These are phyloP conservation scores for Cryptosporidium canis DNA, from an alignment of 169 alveolate species.

Conservation along the genomic window DNA sequence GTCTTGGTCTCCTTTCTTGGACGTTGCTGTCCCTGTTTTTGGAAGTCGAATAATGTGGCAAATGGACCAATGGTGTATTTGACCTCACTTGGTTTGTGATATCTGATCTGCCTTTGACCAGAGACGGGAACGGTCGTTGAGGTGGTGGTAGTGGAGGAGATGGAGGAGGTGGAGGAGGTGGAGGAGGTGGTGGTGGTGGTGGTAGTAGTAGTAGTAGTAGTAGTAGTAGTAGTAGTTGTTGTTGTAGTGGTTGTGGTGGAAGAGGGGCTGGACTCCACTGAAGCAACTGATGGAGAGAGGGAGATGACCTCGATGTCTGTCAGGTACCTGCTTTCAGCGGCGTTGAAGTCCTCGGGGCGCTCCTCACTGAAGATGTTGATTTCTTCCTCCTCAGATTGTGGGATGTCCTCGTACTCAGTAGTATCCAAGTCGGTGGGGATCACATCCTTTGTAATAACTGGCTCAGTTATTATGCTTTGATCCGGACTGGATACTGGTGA, in stretches of 20 bases:
- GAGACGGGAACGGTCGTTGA: background rate
- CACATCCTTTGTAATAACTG: too few relatives aligned
- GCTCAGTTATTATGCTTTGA: too few relatives aligned
- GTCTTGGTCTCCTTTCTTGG: background rate
- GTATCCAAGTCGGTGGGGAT: background rate
- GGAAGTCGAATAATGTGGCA: background rate
- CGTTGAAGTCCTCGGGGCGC: background rate
- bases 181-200: slow-evolving; percentile 2
- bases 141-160: slow-evolving; percentile 20
- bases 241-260: background rate
- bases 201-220: slow-evolving; percentile 45
- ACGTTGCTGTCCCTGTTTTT: background rate
- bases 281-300: background rate
- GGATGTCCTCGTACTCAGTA: background rate
- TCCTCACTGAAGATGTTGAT: background rate
- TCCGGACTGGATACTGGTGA: too few relatives aligned
- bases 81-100: background rate
- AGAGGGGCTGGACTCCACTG: background rate
- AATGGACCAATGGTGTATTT: slow-evolving; percentile 6
- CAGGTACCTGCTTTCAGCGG: background rate
- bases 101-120: background rate
- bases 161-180: background rate
- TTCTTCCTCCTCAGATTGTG: background rate
- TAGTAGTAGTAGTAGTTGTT: slow-evolving; percentile 22
- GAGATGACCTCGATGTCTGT: background rate